A percentile compares a stretch with the other conserved stretches of the same genome.
phyloP scores from a whole-genome alignment of 2,329 filamentous ascomycete genomes.

The Colletotrichum liriopes region DNA sequence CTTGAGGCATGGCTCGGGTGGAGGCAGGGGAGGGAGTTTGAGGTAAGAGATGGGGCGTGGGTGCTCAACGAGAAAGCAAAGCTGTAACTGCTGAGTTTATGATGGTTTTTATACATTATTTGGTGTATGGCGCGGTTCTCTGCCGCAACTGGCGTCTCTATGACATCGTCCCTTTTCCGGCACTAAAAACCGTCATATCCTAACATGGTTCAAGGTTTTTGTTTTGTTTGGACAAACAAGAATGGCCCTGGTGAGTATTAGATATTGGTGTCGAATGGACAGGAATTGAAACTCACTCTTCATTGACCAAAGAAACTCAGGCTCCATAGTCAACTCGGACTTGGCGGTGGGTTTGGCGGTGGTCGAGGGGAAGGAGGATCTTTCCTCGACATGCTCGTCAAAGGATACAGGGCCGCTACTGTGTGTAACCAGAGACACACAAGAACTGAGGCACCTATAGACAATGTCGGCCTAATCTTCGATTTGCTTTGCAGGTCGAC shows the following conservation, averaged over 20 bases:
- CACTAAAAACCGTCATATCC: neutral
- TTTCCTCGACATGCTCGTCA: slow-evolving; percentile 51
- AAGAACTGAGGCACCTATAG: neutral
- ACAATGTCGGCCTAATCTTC: neutral
- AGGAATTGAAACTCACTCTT: neutral
- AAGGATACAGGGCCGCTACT: neutral
- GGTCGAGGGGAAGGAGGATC: slow-evolving; percentile 55
- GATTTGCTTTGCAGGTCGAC: neutral
- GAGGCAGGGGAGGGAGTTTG: slow-evolving; percentile 79
- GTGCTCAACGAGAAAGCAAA: slow-evolving; percentile 60
- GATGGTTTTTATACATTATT: neutral
- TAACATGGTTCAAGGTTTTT: neutral
- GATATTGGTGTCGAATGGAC: too few relatives aligned
- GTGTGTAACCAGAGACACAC: too few relatives aligned
- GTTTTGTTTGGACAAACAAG: neutral
- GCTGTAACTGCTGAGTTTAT: slow-evolving; percentile 47
- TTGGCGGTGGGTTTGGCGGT: slow-evolving; percentile 57
- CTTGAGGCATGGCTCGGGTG: slow-evolving; percentile 84
- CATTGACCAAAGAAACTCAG: neutral
- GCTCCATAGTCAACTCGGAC: slow-evolving; percentile 45
- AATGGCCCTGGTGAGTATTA: neutral
- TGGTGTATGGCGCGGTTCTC: neutral
- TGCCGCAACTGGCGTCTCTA: neutral
- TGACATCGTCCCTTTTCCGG: neutral
- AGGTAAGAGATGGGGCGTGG: slow-evolving; percentile 75